Conservation (phyloP, 2,329 filamentous ascomycete genomes). For the Celoporthe dispersa region DNA sequence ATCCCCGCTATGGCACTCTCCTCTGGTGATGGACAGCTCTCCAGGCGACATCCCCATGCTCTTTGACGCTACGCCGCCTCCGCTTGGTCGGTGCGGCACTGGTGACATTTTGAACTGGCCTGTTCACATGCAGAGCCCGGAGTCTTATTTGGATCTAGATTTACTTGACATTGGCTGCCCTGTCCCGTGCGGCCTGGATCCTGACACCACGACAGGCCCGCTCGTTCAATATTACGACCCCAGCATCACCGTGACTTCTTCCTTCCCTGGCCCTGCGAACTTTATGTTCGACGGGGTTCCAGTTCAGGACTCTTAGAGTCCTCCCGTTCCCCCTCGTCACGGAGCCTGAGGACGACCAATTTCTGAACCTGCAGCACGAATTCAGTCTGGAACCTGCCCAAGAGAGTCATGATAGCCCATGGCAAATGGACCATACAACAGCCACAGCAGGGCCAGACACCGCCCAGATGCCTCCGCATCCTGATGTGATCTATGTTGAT, state of each 20-base stretch:
- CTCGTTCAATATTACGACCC: neutral
- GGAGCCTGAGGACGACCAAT: neutral
- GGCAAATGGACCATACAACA: neutral
- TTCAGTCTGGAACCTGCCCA: neutral
- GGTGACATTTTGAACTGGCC: neutral
- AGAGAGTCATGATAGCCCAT: neutral
- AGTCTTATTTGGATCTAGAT: neutral
- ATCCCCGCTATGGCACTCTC: neutral
- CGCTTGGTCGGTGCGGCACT: neutral
- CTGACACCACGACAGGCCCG: neutral
- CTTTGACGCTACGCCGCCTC: too few relatives aligned
- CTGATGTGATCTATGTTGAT: neutral
- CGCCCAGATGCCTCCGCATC: neutral
- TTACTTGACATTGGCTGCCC: neutral
- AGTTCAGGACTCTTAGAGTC: slow-evolving; percentile 21
- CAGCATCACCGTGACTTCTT: slow-evolving; percentile 9
- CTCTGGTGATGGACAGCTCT: neutral
- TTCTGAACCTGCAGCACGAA: neutral
- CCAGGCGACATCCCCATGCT: neutral
- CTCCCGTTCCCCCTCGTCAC: slow-evolving; percentile 15
- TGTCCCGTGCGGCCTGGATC: neutral
- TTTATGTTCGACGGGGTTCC: slow-evolving; percentile 9
- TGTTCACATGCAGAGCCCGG: neutral
- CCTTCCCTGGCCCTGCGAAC: slow-evolving; percentile 18
- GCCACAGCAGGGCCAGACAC: neutral